Percentiles rank a stretch among this genome's conserved stretches.
Conservation (phyloP, 2,329 filamentous ascomycete genomes). For the Teratosphaeria viscida region DNA sequence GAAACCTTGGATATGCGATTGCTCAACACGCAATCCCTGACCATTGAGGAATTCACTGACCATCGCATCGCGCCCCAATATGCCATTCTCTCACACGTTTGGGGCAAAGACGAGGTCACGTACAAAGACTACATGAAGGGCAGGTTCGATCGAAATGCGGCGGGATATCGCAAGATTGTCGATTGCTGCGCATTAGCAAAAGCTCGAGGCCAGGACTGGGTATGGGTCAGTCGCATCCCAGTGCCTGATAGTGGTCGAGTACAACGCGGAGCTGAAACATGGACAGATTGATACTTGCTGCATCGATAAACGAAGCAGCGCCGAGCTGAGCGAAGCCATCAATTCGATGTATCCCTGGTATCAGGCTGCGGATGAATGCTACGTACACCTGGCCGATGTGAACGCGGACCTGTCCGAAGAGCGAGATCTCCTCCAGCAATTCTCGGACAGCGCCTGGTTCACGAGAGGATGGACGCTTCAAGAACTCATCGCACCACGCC, state of each 20-base stretch:
- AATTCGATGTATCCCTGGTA: slow-evolving; percentile 24
- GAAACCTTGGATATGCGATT: background rate
- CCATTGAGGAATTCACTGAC: background rate
- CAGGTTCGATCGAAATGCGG: background rate
- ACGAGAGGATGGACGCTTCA: background rate
- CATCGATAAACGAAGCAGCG: slow-evolving; percentile 10
- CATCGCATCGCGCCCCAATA: background rate
- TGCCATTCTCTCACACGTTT: background rate
- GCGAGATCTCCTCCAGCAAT: too few relatives aligned
- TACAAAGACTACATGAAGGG: background rate
- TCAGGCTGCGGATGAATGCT: slow-evolving; percentile 22
- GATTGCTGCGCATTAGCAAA: background rate
- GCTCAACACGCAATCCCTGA: background rate
- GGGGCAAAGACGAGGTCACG: background rate
- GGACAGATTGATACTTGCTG: background rate
- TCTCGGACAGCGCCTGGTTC: background rate
- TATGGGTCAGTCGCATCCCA: background rate
- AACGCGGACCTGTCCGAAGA: too few relatives aligned
- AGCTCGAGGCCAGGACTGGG: background rate
- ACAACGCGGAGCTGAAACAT: too few relatives aligned
- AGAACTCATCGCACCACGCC: background rate
- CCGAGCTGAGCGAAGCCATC: slow-evolving; percentile 11
- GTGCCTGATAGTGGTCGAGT: too few relatives aligned
- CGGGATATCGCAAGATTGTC: background rate
- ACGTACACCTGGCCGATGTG: slow-evolving; percentile 21